Conservation (phyloP, 2,329 filamentous ascomycete species). For the Malbranchea zuffiana region DNA sequence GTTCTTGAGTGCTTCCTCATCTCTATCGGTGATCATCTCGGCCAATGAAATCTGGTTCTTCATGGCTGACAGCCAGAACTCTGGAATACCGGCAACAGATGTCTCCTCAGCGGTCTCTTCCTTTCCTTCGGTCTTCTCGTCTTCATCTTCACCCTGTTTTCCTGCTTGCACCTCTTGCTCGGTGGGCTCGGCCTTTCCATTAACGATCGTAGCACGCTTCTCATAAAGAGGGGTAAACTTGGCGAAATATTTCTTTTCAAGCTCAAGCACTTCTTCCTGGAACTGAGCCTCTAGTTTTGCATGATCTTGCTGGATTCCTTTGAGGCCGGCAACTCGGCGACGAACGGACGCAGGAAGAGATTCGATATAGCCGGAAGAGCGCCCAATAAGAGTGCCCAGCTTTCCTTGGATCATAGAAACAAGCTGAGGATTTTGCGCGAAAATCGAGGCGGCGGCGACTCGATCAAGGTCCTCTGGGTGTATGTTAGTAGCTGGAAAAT, state of each 20-base stretch:
- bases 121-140: slow-evolving; percentile 46
- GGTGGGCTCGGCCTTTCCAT: slow-evolving; percentile 73
- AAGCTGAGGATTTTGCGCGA: slow-evolving; percentile 88
- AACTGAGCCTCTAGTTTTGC: slow-evolving; percentile 97
- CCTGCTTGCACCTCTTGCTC: slow-evolving; percentile 79
- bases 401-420: slow-evolving; percentile 97
- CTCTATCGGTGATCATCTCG: slow-evolving; percentile 96
- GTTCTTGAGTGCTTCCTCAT: slow-evolving; percentile 84
- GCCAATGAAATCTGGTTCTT: slow-evolving; percentile 97
- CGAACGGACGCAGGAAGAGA: slow-evolving; percentile 81
- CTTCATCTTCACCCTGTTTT: slow-evolving; percentile 61
- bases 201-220: slow-evolving; percentile 87
- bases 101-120: slow-evolving; percentile 38
- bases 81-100: slow-evolving; percentile 69
- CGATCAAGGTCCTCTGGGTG: slow-evolving; percentile 76
- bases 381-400: slow-evolving; percentile 82
- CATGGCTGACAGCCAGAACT: slow-evolving; percentile 99
- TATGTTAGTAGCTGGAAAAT: neutral
- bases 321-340: slow-evolving; percentile 85
- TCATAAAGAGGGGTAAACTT: slow-evolving; percentile 97
- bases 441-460: slow-evolving; percentile 76
- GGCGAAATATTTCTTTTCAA: slow-evolving; percentile 99
- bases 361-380: slow-evolving; percentile 96
- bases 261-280: slow-evolving; percentile 92
- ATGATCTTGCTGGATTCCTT: slow-evolving; percentile 98